Conservation (phyloP, 768 basidiomycete genomes). For the Rhizopogon vulgaris region DNA sequence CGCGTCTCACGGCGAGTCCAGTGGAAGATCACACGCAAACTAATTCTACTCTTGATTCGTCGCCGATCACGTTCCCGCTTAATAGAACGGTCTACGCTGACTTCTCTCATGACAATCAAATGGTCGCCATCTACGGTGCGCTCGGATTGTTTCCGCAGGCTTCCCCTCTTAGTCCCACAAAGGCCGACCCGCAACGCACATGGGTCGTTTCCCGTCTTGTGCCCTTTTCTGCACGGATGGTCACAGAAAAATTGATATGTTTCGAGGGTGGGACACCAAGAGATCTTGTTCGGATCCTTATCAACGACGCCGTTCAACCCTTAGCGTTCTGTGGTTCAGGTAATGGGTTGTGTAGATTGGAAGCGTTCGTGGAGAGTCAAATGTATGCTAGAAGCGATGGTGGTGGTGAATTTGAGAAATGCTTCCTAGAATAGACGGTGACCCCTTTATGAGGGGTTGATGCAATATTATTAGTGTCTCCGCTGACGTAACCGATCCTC, state of each 20-base stretch:
- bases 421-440: not conserved
- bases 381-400: slow-evolving; percentile 57
- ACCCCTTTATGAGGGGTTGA: not conserved
- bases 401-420: slow-evolving; percentile 44
- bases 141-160: slow-evolving; percentile 46
- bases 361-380: slow-evolving; percentile 63
- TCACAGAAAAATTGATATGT: slow-evolving; percentile 65
- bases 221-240: slow-evolving; percentile 71
- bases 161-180: slow-evolving; percentile 7
- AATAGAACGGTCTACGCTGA: slow-evolving; percentile 65
- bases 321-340: slow-evolving; percentile 53
- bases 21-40: slow-evolving; percentile 68
- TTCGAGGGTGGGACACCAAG: slow-evolving; percentile 12
- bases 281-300: slow-evolving; percentile 65
- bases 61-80: slow-evolving; percentile 68
- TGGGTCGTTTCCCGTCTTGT: slow-evolving; percentile 61
- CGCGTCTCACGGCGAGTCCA: slow-evolving; percentile 60
- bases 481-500: slow-evolving; percentile 2
- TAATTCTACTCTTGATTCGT: slow-evolving; percentile 61
- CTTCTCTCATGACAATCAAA: slow-evolving; percentile 82
- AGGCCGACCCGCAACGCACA: slow-evolving; percentile 21
- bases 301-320: slow-evolving; percentile 68
- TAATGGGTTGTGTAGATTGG: slow-evolving; percentile 54
- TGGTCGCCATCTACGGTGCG: slow-evolving; percentile 70
- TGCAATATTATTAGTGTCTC: not conserved